A percentile compares a stretch with the other conserved stretches of the same genome.
These are phyloP conservation scores for Xylaria arbuscula DNA, from an alignment of 2,329 filamentous ascomycete species.

Conservation along the genomic window DNA sequence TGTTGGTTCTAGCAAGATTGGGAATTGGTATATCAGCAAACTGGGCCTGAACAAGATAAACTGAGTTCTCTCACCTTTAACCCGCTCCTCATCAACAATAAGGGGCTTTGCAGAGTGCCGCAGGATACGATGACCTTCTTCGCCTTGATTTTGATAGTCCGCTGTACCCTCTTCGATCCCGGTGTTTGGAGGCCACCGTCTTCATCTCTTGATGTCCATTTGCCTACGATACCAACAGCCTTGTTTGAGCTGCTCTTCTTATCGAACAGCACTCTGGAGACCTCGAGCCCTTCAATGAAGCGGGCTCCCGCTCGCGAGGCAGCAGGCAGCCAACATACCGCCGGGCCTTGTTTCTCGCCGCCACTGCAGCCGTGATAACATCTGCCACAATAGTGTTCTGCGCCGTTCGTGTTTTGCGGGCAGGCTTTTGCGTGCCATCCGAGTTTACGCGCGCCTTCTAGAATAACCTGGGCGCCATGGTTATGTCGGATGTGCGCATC, in stretches of 20 bases:
- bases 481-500: slow-evolving; percentile 67
- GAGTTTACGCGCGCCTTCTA: slow-evolving; percentile 73
- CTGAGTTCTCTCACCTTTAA: slow-evolving; percentile 65
- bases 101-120: slow-evolving; percentile 80
- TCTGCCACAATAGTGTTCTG: slow-evolving; percentile 69
- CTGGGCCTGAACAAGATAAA: background rate
- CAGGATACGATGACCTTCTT: slow-evolving; percentile 83
- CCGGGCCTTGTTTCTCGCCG: slow-evolving; percentile 74
- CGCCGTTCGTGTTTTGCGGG: slow-evolving; percentile 75
- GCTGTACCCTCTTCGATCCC: slow-evolving; percentile 59
- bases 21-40: slow-evolving; percentile 2
- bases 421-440: slow-evolving; percentile 72
- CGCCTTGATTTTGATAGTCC: slow-evolving; percentile 77
- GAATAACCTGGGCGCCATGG: slow-evolving; percentile 67
- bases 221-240: slow-evolving; percentile 77
- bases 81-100: slow-evolving; percentile 81
- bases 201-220: slow-evolving; percentile 78
- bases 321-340: slow-evolving; percentile 74
- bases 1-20: slow-evolving; percentile 71
- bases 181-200: slow-evolving; percentile 67
- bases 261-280: slow-evolving; percentile 68
- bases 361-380: slow-evolving; percentile 59
- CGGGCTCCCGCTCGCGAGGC: slow-evolving; percentile 72
- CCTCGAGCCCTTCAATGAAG: slow-evolving; percentile 76
- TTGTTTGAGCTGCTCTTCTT: slow-evolving; percentile 59